These are phyloP conservation scores for Yarrowia deformans DNA, from an alignment of 805 yeast species.

Conservation along the genomic window DNA sequence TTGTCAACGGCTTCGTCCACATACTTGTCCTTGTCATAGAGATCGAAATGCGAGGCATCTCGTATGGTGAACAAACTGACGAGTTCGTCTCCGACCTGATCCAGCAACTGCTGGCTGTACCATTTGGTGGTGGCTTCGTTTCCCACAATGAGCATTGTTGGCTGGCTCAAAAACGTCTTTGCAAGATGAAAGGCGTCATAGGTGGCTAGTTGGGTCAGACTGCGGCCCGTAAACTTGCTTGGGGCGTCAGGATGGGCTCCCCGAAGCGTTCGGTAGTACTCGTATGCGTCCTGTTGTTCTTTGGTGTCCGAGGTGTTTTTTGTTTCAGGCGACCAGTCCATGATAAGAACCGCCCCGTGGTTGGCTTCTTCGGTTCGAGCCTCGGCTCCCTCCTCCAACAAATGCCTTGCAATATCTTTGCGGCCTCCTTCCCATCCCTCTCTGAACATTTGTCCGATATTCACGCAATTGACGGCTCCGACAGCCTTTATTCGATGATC, in stretches of 20 bases:
- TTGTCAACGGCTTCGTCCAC: slow-evolving; percentile 20
- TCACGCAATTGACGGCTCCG: slow-evolving; percentile 39
- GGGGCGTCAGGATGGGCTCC: slow-evolving; percentile 35
- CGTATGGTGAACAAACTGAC: neutral
- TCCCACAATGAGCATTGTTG: slow-evolving; percentile 40
- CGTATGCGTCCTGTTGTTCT: slow-evolving; percentile 40
- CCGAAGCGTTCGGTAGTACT: slow-evolving; percentile 42
- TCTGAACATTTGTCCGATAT: slow-evolving; percentile 39
- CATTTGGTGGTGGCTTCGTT: neutral
- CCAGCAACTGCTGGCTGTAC: neutral
- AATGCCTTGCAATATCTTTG: neutral
- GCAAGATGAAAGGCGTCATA: slow-evolving; percentile 39
- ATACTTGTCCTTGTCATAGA: slow-evolving; percentile 40
- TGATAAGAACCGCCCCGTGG: slow-evolving; percentile 4
- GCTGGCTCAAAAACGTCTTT: slow-evolving; percentile 40
- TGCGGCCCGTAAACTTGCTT: neutral
- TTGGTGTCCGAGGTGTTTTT: neutral
- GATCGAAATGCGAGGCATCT: slow-evolving; percentile 40
- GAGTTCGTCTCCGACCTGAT: slow-evolving; percentile 10
- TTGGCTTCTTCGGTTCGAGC: slow-evolving; percentile 21
- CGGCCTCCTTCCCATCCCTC: slow-evolving; percentile 25
- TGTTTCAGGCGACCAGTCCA: slow-evolving; percentile 16
- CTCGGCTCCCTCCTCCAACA: slow-evolving; percentile 10
- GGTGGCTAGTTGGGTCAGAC: neutral
- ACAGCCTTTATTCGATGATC: slow-evolving; percentile 41